Evolutionary conservation across 495 filamentous ascomycete genomes (phyloP).

Genomic region (Lasiosphaeria miniovina): DNA sequence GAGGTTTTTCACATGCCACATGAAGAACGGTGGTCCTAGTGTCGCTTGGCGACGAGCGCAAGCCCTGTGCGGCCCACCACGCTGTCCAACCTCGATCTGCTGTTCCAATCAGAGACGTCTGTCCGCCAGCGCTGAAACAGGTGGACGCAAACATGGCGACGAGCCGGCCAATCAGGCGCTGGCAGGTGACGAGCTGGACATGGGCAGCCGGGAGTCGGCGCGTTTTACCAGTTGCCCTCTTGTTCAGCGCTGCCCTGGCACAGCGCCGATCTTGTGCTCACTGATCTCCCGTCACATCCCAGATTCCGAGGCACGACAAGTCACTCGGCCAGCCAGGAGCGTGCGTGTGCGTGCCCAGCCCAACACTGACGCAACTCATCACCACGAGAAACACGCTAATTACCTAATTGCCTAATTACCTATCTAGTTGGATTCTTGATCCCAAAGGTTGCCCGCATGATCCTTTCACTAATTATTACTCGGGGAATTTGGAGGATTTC

Average conservation of each 20-base stretch:
- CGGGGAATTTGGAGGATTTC: too few relatives aligned
- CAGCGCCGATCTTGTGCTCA: background rate
- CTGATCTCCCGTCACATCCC: background rate
- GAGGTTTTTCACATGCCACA: background rate
- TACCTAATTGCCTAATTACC: too few relatives aligned
- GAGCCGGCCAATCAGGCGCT: background rate
- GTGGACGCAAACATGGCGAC: background rate
- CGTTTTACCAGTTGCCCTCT: background rate
- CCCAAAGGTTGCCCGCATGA: too few relatives aligned
- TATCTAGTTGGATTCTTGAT: too few relatives aligned
- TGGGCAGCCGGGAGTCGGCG: background rate
- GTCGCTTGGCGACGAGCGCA: background rate
- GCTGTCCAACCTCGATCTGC: background rate
- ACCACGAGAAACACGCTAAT: too few relatives aligned
- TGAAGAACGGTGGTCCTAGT: background rate
- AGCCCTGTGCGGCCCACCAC: background rate
- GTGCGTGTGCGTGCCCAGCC: too few relatives aligned
- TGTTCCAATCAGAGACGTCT: background rate
- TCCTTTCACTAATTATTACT: too few relatives aligned
- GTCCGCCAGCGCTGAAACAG: background rate
- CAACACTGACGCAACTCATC: too few relatives aligned
- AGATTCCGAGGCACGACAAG: too few relatives aligned
- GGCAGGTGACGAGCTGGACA: background rate
- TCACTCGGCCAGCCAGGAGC: too few relatives aligned
- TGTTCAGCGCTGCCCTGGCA: background rate